Evolutionary conservation across 768 basidiomycete genomes (phyloP).

Genomic region (Crassisporium funariophilum): DNA sequence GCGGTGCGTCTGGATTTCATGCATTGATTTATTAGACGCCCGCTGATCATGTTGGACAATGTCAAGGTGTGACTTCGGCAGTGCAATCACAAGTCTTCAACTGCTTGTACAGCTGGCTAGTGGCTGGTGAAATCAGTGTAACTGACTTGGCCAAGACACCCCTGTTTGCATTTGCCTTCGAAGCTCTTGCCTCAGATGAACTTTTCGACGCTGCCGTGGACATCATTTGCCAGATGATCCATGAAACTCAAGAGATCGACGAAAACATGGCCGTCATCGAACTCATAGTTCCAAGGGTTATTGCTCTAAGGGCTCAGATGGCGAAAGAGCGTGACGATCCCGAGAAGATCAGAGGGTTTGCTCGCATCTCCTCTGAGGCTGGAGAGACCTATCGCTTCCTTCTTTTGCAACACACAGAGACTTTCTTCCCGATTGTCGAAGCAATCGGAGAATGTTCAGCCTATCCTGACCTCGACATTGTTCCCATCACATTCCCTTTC

Average conservation of each 20-base stretch:
- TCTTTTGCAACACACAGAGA: slow-evolving; percentile 85
- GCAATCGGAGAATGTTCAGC: slow-evolving; percentile 93
- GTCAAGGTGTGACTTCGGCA: slow-evolving; percentile 77
- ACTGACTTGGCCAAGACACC: slow-evolving; percentile 69
- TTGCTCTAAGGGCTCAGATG: slow-evolving; percentile 68
- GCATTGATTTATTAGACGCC: not conserved
- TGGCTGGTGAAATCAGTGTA: slow-evolving; percentile 80
- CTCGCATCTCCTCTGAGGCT: slow-evolving; percentile 94
- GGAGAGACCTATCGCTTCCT: slow-evolving; percentile 94
- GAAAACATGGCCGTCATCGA: slow-evolving; percentile 91
- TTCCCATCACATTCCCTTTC: slow-evolving; percentile 96
- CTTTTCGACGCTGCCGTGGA: slow-evolving; percentile 95
- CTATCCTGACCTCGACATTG: slow-evolving; percentile 92
- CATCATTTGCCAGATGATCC: slow-evolving; percentile 90
- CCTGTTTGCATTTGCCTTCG: slow-evolving; percentile 80
- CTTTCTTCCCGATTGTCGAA: slow-evolving; percentile 93
- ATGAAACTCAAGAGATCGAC: slow-evolving; percentile 97
- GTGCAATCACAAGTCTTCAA: slow-evolving; percentile 84
- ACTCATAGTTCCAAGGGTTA: slow-evolving; percentile 83
- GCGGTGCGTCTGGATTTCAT: slow-evolving; percentile 67
- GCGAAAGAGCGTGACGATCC: slow-evolving; percentile 68
- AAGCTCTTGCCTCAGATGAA: slow-evolving; percentile 78
- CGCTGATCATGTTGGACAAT: slow-evolving; percentile 3
- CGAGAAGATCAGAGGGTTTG: slow-evolving; percentile 86
- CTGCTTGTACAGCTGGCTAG: slow-evolving; percentile 86